Percentiles rank a stretch among this genome's conserved stretches.
Conservation (phyloP, 2,329 filamentous ascomycete species). For the Epichloe typhina region DNA sequence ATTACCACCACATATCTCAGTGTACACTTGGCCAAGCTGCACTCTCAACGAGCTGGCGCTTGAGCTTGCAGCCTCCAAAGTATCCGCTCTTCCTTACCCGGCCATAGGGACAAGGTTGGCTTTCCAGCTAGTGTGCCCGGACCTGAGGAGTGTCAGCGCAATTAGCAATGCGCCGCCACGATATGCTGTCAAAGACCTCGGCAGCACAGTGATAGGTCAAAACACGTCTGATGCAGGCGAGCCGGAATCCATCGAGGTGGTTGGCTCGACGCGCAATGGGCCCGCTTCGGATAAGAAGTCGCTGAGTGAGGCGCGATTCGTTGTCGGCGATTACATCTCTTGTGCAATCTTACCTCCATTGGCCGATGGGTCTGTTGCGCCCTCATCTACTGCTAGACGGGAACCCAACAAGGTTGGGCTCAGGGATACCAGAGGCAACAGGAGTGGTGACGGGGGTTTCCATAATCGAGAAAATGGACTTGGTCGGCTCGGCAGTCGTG, state of each 20-base stretch:
- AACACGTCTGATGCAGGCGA: slow-evolving; percentile 33
- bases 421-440: slow-evolving; percentile 10
- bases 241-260: slow-evolving; percentile 24
- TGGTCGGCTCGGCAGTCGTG: slow-evolving; percentile 22
- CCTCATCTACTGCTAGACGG: slow-evolving; percentile 30
- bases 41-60: slow-evolving; percentile 70
- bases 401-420: slow-evolving; percentile 9
- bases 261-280: slow-evolving; percentile 22
- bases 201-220: slow-evolving; percentile 65
- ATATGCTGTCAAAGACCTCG: slow-evolving; percentile 69
- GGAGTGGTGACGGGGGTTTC: slow-evolving; percentile 15
- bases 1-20: slow-evolving; percentile 55
- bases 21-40: slow-evolving; percentile 79
- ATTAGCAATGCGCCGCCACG: slow-evolving; percentile 27
- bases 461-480: slow-evolving; percentile 14
- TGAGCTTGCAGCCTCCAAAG: slow-evolving; percentile 54
- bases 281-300: slow-evolving; percentile 63
- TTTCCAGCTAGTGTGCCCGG: slow-evolving; percentile 77
- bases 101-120: slow-evolving; percentile 72
- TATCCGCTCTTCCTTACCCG: slow-evolving; percentile 56
- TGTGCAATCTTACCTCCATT: slow-evolving; percentile 69
- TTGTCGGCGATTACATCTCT: slow-evolving; percentile 79
- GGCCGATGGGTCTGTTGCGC: slow-evolving; percentile 59
- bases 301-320: slow-evolving; percentile 63
- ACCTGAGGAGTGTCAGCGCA: slow-evolving; percentile 35